A percentile compares a stretch with the other conserved stretches of the same genome.
phyloP scores from a whole-genome alignment of 495 filamentous ascomycete genomes.

The Extremus antarcticus region DNA sequence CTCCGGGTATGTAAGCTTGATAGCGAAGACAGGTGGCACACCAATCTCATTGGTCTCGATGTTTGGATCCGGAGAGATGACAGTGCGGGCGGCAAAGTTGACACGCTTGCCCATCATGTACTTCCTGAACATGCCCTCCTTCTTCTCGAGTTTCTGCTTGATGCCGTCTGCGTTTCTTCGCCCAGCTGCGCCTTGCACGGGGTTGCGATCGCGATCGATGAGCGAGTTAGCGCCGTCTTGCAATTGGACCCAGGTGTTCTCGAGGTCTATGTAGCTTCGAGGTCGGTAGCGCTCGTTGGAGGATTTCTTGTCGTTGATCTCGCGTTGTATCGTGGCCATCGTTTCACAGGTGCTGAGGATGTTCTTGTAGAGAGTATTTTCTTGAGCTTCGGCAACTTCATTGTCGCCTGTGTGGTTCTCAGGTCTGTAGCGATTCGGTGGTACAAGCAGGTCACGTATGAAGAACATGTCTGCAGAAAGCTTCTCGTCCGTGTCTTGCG shows the following conservation, averaged over 20 bases:
- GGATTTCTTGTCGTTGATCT: constrained; percentile 44
- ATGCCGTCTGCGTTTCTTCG: constrained; percentile 71
- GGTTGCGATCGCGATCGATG: constrained; percentile 77
- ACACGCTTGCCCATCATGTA: constrained; percentile 99
- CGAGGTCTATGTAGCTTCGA: constrained; percentile 49
- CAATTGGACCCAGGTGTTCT: constrained; percentile 64
- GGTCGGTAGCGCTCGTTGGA: constrained; percentile 32
- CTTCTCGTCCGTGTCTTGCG: neutral
- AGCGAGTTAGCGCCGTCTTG: constrained; percentile 86
- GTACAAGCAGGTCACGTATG: constrained; percentile 69
- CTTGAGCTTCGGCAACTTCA: constrained; percentile 69
- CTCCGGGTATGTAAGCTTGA: constrained; percentile 92
- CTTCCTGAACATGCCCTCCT: constrained; percentile 94
- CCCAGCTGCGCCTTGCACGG: constrained; percentile 60
- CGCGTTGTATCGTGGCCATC: constrained; percentile 65
- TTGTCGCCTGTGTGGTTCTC: constrained; percentile 69
- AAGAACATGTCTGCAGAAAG: constrained; percentile 86
- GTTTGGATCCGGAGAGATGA: constrained; percentile 97
- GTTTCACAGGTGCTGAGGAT: constrained; percentile 60
- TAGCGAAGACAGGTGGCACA: constrained; percentile 92
- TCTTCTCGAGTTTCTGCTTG: constrained; percentile 97
- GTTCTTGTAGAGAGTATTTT: constrained; percentile 73
- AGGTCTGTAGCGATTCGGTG: constrained; percentile 86
- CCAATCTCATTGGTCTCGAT: constrained; percentile 98
- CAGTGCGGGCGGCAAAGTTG: constrained; percentile 93